A percentile compares a stretch with the other conserved stretches of the same genome.
These are phyloP conservation scores for Senna siamea DNA, from an alignment of 306 rosid species.

Conservation along the genomic window DNA sequence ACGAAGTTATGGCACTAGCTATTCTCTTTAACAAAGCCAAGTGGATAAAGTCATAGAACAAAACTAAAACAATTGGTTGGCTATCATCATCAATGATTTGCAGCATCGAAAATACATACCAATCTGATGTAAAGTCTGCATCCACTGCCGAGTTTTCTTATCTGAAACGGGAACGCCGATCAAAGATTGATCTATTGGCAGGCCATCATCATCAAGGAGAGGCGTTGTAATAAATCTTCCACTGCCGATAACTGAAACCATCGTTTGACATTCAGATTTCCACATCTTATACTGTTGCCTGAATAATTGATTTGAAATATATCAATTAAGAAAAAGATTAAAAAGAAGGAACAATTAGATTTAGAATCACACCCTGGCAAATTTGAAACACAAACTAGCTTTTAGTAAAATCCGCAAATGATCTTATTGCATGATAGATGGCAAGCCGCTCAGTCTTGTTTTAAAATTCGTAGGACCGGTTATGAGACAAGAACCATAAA, in stretches of 20 bases:
- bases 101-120: constrained; percentile 56
- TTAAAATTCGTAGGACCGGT: not conserved
- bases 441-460: constrained; percentile 15
- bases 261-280: constrained; percentile 88
- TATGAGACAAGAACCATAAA: constrained; percentile 1
- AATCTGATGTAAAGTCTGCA: constrained; percentile 78
- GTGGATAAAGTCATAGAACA: constrained; percentile 7
- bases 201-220: constrained; percentile 59
- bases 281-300: constrained; percentile 77
- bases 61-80: constrained; percentile 9
- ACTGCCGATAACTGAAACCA: constrained; percentile 75
- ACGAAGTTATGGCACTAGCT: constrained; percentile 23
- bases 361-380: constrained; percentile 27
- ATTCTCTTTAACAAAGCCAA: constrained; percentile 24
- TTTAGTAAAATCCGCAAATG: constrained; percentile 7
- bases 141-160: constrained; percentile 78
- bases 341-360: not conserved
- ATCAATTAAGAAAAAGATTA: constrained; percentile 12
- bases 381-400: not conserved
- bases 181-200: constrained; percentile 52
- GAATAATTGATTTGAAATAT: constrained; percentile 37
- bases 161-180: constrained; percentile 47
- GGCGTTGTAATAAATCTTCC: constrained; percentile 75
- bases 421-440: constrained; percentile 8
- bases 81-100: not conserved